Evolutionary conservation across 352 stramenopile species (phyloP).

Genomic region (Globisporangium nagaii): DNA sequence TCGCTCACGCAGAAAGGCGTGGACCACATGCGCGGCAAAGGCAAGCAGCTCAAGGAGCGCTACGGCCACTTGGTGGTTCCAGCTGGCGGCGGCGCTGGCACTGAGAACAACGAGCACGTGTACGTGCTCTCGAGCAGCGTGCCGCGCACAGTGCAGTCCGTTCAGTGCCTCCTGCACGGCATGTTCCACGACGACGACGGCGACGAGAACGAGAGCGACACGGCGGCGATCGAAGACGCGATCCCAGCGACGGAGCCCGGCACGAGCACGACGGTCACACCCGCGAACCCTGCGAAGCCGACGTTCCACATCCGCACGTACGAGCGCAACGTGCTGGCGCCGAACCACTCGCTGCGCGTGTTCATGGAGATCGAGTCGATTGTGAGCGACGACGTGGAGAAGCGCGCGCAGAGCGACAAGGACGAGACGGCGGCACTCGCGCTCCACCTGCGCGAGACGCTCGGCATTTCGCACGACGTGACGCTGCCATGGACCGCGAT

Average conservation of each 20-base stretch:
- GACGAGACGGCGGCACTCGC: slow-evolving; percentile 29
- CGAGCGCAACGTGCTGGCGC: slow-evolving; percentile 57
- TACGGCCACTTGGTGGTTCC: slow-evolving; percentile 41
- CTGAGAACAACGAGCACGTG: slow-evolving; percentile 39
- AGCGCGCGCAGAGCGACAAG: slow-evolving; percentile 16
- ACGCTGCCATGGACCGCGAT: slow-evolving; percentile 71
- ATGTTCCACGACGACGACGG: slow-evolving; percentile 49
- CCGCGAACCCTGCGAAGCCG: slow-evolving; percentile 6
- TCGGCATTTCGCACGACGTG: slow-evolving; percentile 40
- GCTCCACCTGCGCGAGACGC: slow-evolving; percentile 28
- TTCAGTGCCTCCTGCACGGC: slow-evolving; percentile 64
- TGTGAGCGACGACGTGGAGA: slow-evolving; percentile 47
- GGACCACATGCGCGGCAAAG: slow-evolving; percentile 65
- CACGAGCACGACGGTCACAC: not conserved
- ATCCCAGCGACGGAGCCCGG: too few relatives aligned
- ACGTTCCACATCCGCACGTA: slow-evolving; percentile 62
- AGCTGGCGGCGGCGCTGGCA: not conserved
- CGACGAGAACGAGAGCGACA: not conserved
- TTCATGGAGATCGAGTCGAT: slow-evolving; percentile 72
- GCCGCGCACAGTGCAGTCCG: slow-evolving; percentile 68
- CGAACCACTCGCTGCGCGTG: slow-evolving; percentile 49
- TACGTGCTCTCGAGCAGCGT: slow-evolving; percentile 77
- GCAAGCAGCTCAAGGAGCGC: slow-evolving; percentile 30
- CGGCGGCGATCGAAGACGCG: not conserved
- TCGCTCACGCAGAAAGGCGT: slow-evolving; percentile 60